A percentile compares a stretch with the other conserved stretches of the same genome.
Conservation (phyloP, 768 basidiomycete species). For the Thelephora ganbajun region DNA sequence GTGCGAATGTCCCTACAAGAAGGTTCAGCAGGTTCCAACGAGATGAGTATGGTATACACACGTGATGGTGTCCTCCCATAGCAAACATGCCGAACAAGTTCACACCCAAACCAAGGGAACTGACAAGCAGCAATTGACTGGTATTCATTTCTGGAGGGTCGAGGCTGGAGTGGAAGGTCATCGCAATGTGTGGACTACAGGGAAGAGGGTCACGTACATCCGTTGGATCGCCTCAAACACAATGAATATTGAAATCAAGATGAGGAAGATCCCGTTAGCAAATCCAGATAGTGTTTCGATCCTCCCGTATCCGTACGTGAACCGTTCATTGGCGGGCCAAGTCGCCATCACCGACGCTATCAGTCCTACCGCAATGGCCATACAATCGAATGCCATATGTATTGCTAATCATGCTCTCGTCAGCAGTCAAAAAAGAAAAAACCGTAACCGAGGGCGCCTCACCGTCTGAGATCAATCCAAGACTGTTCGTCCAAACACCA, state of each 20-base stretch:
- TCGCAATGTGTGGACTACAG: no score
- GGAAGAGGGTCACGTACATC: slow-evolving; percentile 34
- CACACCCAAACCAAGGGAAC: slow-evolving; percentile 77
- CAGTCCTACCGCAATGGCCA: slow-evolving; percentile 91
- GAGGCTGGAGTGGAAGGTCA: slow-evolving; percentile 32
- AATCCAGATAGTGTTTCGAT: slow-evolving; percentile 98
- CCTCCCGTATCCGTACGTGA: slow-evolving; percentile 91
- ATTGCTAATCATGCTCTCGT: slow-evolving; percentile 48
- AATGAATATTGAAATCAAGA: slow-evolving; percentile 94
- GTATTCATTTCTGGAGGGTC: slow-evolving; percentile 98
- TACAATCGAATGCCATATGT: slow-evolving; percentile 98
- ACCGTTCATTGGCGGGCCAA: slow-evolving; percentile 89
- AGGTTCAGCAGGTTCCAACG: neutral
- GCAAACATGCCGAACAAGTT: slow-evolving; percentile 99
- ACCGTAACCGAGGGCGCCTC: slow-evolving; percentile 1
- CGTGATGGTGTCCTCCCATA: slow-evolving; percentile 90
- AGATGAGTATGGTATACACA: slow-evolving; percentile 14
- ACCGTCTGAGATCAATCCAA: slow-evolving; percentile 97
- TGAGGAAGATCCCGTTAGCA: slow-evolving; percentile 90
- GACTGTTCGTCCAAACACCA: slow-evolving; percentile 93
- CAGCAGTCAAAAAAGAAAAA: no score
- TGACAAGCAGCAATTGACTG: slow-evolving; percentile 80
- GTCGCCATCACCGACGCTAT: slow-evolving; percentile 96
- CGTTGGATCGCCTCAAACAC: slow-evolving; percentile 96
- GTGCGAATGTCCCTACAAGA: neutral